Evolutionary conservation across 2,329 filamentous ascomycete species (phyloP), one percentile per base, ranked within the genome.

Genomic region (Phialophora chinensis): DNA sequence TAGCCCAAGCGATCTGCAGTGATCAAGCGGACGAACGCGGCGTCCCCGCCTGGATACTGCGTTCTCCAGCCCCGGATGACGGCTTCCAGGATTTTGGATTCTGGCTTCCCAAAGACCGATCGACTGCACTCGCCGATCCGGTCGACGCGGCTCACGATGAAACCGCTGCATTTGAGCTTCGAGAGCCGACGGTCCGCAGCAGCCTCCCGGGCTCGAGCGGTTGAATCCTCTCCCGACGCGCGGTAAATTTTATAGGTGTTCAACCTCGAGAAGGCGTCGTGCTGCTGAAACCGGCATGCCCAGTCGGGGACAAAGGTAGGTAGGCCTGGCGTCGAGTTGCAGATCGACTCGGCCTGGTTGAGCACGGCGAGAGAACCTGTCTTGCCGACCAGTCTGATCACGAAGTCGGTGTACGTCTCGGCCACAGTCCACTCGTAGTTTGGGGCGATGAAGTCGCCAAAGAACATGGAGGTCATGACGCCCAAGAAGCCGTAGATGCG

Each of bases 251-350:
- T 3, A 11, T 11, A 20, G 3, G 11, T 12, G 11, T 11, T 20
- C 49, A n/a, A 20, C 11, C 49, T 12, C 17, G 17, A 20, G 35
- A 7, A 14, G 27, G 31, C 55, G 10, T 44, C 31, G n/a, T 20
- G 20, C 4, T 57, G 31, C 7, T 4, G 3, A 20, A 44, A 42
- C 11, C n/a, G 20, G 3, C 31, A 38, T 11, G 55, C 4, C 55
- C 55, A 57, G 17, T 57, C 55, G 10, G 55, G 55, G 10, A 57
- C 55, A 25, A n/a, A 57, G n/a, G 31, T 57, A 25, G 55, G 55
- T 14, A 57, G 35, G 11, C 33, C 55, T 12, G 8, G 12, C 1
- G 23, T 27, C 10, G 55, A 57, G 11, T 35, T 23, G 17, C 10
- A 57, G 11, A 42, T 42, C 8, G 4, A 14, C 11, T 38, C 33